phyloP scores from a whole-genome alignment of 2,329 filamentous ascomycete genomes.

The Paradendryphiella salina region DNA sequence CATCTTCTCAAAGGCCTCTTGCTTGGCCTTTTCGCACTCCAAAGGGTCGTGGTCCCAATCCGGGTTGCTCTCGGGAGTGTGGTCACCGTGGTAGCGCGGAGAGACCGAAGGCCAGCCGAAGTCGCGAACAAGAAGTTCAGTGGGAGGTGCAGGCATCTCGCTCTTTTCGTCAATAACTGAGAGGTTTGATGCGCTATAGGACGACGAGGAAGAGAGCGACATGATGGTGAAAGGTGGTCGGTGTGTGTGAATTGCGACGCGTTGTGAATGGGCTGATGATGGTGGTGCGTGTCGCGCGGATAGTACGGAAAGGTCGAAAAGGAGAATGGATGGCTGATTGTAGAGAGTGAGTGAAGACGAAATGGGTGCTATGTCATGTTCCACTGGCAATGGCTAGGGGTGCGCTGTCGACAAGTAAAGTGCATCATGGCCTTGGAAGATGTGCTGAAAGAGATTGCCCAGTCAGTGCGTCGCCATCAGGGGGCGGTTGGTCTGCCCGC shows the following conservation, averaged over 20 bases:
- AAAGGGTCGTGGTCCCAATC: slow-evolving; percentile 32
- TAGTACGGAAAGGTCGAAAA: not conserved
- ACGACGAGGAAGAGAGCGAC: slow-evolving; percentile 14
- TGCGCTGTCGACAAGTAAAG: slow-evolving; percentile 1
- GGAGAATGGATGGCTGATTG: not conserved
- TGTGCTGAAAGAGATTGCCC: slow-evolving; percentile 9
- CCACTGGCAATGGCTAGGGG: slow-evolving; percentile 4
- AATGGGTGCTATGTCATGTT: slow-evolving; percentile 10
- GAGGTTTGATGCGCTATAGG: slow-evolving; percentile 13
- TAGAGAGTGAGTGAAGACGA: not conserved
- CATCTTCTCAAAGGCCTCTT: slow-evolving; percentile 31
- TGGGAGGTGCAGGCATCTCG: slow-evolving; percentile 9
- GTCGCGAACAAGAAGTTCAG: slow-evolving; percentile 23
- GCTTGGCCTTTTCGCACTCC: slow-evolving; percentile 24
- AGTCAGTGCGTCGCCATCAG: slow-evolving; percentile 16
- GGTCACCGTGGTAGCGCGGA: slow-evolving; percentile 31
- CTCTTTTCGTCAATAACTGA: slow-evolving; percentile 19
- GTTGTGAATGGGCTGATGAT: slow-evolving; percentile 9
- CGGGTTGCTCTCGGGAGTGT: slow-evolving; percentile 33
- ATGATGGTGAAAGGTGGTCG: slow-evolving; percentile 7
- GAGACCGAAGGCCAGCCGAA: slow-evolving; percentile 30
- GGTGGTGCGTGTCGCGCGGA: not conserved
- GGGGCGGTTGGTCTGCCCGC: slow-evolving; percentile 14
- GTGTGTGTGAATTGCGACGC: slow-evolving; percentile 5
- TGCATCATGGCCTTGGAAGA: slow-evolving; percentile 11